Evolutionary conservation across 2,329 filamentous ascomycete species (phyloP).

Genomic region (Penicillium oxalicum): DNA sequence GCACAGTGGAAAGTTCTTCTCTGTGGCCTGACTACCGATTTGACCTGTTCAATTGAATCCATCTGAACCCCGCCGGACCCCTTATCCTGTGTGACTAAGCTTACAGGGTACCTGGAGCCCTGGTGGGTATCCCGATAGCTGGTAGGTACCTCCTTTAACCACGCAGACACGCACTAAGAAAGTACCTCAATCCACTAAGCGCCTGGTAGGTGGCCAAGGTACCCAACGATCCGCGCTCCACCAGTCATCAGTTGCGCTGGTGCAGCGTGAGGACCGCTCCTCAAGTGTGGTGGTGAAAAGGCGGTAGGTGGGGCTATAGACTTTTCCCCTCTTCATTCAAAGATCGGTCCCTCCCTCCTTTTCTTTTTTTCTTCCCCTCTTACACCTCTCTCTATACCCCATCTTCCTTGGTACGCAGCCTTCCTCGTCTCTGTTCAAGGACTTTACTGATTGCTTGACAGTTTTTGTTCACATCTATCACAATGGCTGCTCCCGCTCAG

Average conservation of each 20-base stretch:
- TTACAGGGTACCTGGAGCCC: too few species aligned
- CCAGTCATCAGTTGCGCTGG: neutral
- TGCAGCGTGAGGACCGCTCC: neutral
- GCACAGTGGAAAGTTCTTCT: too few species aligned
- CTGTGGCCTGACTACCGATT: too few species aligned
- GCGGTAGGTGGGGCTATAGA: slow-evolving; percentile 11
- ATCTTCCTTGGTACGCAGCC: slow-evolving; percentile 10
- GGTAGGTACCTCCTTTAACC: too few species aligned
- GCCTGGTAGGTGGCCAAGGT: too few species aligned
- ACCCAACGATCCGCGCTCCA: neutral
- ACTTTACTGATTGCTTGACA: neutral
- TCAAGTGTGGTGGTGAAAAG: neutral
- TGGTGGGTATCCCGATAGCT: too few species aligned
- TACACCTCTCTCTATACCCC: slow-evolving; percentile 10
- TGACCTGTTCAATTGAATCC: too few species aligned
- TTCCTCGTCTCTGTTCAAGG: slow-evolving; percentile 4
- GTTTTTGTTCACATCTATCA: slow-evolving; percentile 28
- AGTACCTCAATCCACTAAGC: too few species aligned
- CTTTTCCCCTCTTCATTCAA: slow-evolving; percentile 16
- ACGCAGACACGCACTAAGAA: too few species aligned
- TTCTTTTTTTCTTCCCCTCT: slow-evolving; percentile 12
- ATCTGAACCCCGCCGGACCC: too few species aligned
- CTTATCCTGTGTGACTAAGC: too few species aligned
- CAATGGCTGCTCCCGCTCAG: slow-evolving; percentile 69
- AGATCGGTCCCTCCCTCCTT: slow-evolving; percentile 13